Evolutionary conservation across 2,329 filamentous ascomycete genomes (phyloP), one percentile per base, ranked within the genome.

Genomic region (Metarhizium anisopliae): DNA sequence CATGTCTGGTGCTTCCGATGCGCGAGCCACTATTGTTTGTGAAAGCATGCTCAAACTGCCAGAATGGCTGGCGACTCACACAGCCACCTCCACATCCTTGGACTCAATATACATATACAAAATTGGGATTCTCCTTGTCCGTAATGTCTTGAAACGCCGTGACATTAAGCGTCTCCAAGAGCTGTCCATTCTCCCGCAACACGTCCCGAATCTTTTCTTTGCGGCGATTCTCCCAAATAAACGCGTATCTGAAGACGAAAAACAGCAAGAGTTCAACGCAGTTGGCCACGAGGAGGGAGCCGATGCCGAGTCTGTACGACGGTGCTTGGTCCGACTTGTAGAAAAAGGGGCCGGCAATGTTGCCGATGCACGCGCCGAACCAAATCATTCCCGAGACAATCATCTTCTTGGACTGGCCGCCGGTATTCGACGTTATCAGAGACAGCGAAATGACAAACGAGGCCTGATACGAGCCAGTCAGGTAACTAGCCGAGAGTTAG

Each of bases 271-370:
- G 59, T 58, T 76, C 72, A 4, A 74, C 58, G 36, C 69, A 68
- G 61, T 74, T 70, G 20, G 70, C 66, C 2, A 73, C 69, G 16
- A 77, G 66, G n/a, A 76, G 67, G 0, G 71, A 72, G 14, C 68
- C 69, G 45, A 76, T 74, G 7, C 73, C 75, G 0, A 72, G 64
- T 13, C 61, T 64, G 30, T 75, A 75, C 4, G 65, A 66, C 4
- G 72, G 73, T 2, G 74, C 71, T 59, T 86, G 80, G n/a, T 72
- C 63, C 0, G 74, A 68, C 52, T 77, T 77, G 66, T 84, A 86
- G 68, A 85, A 85, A 66, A 85, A 84, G 0, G 83, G 83, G 0
- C 82, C 79, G 4, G 75, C 77, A 47, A 85, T 82, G 61, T 85
- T 85, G 5, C 82, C 82, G 1, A 78, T 74, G 61, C 81, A 84